A percentile compares a stretch with the other conserved stretches of the same genome.
phyloP scores from a whole-genome alignment of 345 rosid species.

The Eucalyptus virginea region DNA sequence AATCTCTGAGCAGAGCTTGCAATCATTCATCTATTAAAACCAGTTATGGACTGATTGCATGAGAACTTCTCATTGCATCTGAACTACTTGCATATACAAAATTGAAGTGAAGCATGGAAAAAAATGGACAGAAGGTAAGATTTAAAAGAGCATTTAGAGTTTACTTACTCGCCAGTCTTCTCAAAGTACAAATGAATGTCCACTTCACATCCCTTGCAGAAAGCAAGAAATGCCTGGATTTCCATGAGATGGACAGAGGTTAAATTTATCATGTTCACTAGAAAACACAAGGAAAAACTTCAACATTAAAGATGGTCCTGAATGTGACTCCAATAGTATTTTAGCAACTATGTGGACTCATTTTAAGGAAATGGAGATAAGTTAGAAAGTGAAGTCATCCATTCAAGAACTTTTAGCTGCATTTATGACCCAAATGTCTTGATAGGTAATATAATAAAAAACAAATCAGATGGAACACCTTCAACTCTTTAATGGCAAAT shows the following conservation, averaged over 20 bases:
- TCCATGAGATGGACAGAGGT: neutral
- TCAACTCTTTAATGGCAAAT: too few relatives aligned
- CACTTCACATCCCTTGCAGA: constrained; percentile 24
- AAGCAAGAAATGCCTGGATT: constrained; percentile 37
- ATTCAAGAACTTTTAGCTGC: neutral
- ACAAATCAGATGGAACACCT: too few relatives aligned
- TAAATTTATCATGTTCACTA: neutral
- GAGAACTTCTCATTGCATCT: neutral
- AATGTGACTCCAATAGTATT: neutral
- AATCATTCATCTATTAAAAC: neutral
- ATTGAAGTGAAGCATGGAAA: neutral
- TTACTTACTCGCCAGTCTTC: constrained; percentile 86
- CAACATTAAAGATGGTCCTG: neutral
- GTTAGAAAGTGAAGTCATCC: neutral
- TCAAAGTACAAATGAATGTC: constrained; percentile 72
- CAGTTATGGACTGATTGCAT: neutral
- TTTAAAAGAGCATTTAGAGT: neutral
- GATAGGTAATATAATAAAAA: neutral
- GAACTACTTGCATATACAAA: neutral
- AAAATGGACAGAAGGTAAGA: neutral
- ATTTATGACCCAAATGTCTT: neutral
- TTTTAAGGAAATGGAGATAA: neutral
- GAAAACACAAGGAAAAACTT: neutral
- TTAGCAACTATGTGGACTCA: neutral
- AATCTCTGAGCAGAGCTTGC: neutral